Evolutionary conservation across 2,329 filamentous ascomycete species (phyloP).

Genomic region (Nemania serpens): DNA sequence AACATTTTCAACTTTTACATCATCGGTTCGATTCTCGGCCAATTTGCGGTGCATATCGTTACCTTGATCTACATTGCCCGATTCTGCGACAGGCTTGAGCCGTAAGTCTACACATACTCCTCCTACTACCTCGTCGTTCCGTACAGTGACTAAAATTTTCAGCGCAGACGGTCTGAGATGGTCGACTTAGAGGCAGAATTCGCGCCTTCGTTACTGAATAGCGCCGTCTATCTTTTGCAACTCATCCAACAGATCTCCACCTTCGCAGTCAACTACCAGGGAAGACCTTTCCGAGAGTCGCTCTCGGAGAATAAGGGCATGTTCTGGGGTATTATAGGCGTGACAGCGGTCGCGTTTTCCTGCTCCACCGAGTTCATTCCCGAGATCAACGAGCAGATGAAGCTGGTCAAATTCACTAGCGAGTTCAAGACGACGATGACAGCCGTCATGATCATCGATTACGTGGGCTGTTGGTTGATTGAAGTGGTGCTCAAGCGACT

Average conservation of each 20-base stretch:
- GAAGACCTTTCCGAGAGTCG: slow-evolving; percentile 93
- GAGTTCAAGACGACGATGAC: slow-evolving; percentile 93
- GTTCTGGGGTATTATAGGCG: slow-evolving; percentile 94
- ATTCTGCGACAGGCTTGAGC: slow-evolving; percentile 83
- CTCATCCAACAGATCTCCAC: slow-evolving; percentile 99
- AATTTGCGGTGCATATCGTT: slow-evolving; percentile 93
- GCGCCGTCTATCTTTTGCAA: slow-evolving; percentile 93
- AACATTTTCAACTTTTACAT: slow-evolving; percentile 99
- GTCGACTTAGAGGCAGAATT: slow-evolving; percentile 96
- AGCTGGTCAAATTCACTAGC: slow-evolving; percentile 83
- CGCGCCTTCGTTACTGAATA: slow-evolving; percentile 90
- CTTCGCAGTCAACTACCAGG: slow-evolving; percentile 99
- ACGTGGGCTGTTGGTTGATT: slow-evolving; percentile 81
- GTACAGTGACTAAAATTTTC: background rate
- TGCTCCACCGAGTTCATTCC: slow-evolving; percentile 95
- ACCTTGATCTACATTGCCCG: slow-evolving; percentile 94
- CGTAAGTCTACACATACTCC: slow-evolving; percentile 61
- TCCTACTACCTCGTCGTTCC: background rate
- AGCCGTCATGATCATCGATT: slow-evolving; percentile 83
- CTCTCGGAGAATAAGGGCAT: slow-evolving; percentile 96
- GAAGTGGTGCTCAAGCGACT: slow-evolving; percentile 82
- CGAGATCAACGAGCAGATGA: slow-evolving; percentile 91
- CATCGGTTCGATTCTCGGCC: slow-evolving; percentile 93
- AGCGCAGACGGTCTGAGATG: slow-evolving; percentile 54
- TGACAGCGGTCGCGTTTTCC: slow-evolving; percentile 87